Percentiles rank a stretch among this genome's conserved stretches.
phyloP scores from a whole-genome alignment of 768 basidiomycete genomes.

The Naganishia kalamii region DNA sequence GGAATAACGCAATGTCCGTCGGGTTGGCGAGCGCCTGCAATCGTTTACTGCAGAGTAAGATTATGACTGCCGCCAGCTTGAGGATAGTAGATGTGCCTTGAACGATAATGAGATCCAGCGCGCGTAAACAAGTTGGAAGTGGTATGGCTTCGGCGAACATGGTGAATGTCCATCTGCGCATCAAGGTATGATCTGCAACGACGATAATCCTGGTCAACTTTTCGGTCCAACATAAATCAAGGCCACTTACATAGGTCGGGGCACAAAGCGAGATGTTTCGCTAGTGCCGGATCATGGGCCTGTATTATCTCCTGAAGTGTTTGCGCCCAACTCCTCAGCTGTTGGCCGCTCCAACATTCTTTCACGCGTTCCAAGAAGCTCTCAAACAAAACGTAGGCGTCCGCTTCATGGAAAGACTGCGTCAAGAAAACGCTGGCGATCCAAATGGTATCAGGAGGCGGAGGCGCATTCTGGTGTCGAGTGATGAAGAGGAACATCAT shows the following conservation, averaged over 20 bases:
- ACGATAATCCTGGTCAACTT: background rate
- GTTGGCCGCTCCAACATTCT: conserved; percentile 13
- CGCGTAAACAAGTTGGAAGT: conserved; percentile 18
- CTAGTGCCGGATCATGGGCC: conserved; percentile 2
- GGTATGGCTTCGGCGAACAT: conserved; percentile 18
- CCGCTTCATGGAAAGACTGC: conserved; percentile 29
- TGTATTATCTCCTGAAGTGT: background rate
- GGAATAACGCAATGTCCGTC: background rate
- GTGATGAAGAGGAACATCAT: conserved; percentile 18
- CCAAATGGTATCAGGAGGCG: conserved; percentile 30
- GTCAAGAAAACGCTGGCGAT: conserved; percentile 17
- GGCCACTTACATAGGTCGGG: background rate
- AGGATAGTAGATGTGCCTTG: conserved; percentile 15
- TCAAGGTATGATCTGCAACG: background rate
- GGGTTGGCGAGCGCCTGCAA: background rate
- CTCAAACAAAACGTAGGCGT: conserved; percentile 39
- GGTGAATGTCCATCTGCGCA: conserved; percentile 12
- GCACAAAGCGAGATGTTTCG: background rate
- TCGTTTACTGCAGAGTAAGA: conserved; percentile 10
- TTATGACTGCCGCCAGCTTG: background rate
- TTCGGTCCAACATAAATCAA: background rate
- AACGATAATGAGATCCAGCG: conserved; percentile 19
- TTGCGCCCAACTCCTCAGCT: conserved; percentile 4
- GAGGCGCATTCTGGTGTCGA: conserved; percentile 15
- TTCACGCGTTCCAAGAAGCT: conserved; percentile 34